Base-by-base conservation (phyloP, 1,284 basidiomycete species). In the Naganishia sp. region DNA sequence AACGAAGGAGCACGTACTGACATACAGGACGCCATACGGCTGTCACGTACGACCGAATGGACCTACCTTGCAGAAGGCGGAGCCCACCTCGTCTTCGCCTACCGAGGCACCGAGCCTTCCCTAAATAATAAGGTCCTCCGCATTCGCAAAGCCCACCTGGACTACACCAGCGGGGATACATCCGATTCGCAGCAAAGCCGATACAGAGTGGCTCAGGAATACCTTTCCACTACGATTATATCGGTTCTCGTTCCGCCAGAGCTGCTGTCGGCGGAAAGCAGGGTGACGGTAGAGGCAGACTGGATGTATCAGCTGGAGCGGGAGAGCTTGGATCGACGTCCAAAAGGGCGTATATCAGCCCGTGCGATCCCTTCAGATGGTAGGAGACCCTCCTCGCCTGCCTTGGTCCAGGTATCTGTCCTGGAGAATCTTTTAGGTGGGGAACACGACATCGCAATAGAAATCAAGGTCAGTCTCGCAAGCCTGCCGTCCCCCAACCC, bases 31-130 rank as follows among this genome's bases (percentile, higher is more conserved):
- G 13, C 36, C 13, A 46, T 72, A 16, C 18, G 55, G 16, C 36
- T 48, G 6, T 55, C 57, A 46, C 59, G 36, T 46, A 68, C 87
- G 0, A 71, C 75, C 6, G 82, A 92, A 75, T 95, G 92, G 93
- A 80, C 77, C 68, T 96, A 95, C 75, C 81, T 92, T 36, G 87
- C 90, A 1, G 93, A 95, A 79, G 93, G 93, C 16, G 90, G 90
- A n/a, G 88, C 90, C 10, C 89, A 90, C 10, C 86, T 92, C 70
- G 90, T 95, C 25, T 91, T 92, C 78, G 86, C 88, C 9, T 94
- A 93, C 75, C 73, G 75, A 13, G 90, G 91, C 0, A 79, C 84
- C 0, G 55, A 70, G 1, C 76, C 82, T 2, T 69, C 75, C 1
- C 88, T 89, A 73, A 78, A 82, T 55, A 85, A 86, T 7, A 89